Percentiles rank a stretch among this genome's conserved stretches.
Conservation (phyloP, 2,329 filamentous ascomycete species). For the Diaporthe sp. region DNA sequence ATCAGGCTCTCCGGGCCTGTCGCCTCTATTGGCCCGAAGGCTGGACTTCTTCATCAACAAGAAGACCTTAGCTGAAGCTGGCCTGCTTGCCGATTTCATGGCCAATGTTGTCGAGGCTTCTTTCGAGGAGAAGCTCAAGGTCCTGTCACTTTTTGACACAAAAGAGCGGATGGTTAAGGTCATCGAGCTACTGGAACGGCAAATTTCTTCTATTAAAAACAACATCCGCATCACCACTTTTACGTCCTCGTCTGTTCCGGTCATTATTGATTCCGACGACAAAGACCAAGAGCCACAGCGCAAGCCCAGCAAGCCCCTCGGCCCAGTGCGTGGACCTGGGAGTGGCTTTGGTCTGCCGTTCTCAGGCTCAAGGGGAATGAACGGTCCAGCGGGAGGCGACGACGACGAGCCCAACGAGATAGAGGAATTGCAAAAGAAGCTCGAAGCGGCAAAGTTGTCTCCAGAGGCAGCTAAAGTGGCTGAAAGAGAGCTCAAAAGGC, state of each 20-base stretch:
- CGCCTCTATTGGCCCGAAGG: conserved; percentile 86
- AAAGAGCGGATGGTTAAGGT: conserved; percentile 85
- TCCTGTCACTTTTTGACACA: conserved; percentile 85
- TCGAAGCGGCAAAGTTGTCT: conserved; percentile 84
- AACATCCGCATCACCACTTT: conserved; percentile 88
- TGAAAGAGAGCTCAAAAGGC: conserved; percentile 85
- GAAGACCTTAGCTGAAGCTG: conserved; percentile 86
- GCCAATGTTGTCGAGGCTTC: conserved; percentile 89
- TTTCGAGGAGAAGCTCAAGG: conserved; percentile 90
- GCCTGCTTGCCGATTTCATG: conserved; percentile 94
- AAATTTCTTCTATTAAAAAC: conserved; percentile 86
- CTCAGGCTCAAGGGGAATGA: conserved; percentile 46
- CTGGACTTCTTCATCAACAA: conserved; percentile 89
- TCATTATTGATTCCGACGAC: conserved; percentile 68
- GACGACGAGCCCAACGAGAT: conserved; percentile 91
- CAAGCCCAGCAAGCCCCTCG: conserved; percentile 48
- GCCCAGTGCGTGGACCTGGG: conserved; percentile 43
- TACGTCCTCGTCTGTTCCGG: conserved; percentile 74
- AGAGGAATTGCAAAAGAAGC: conserved; percentile 89
- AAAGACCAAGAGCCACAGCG: conserved; percentile 64
- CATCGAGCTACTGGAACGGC: conserved; percentile 85
- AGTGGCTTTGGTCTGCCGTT: conserved; percentile 46
- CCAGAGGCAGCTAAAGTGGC: conserved; percentile 92
- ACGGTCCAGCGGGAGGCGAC: conserved; percentile 65
- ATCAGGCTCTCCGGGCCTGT: conserved; percentile 74